Conservation (phyloP, 805 yeast species). For the Candida endomychidarum region DNA sequence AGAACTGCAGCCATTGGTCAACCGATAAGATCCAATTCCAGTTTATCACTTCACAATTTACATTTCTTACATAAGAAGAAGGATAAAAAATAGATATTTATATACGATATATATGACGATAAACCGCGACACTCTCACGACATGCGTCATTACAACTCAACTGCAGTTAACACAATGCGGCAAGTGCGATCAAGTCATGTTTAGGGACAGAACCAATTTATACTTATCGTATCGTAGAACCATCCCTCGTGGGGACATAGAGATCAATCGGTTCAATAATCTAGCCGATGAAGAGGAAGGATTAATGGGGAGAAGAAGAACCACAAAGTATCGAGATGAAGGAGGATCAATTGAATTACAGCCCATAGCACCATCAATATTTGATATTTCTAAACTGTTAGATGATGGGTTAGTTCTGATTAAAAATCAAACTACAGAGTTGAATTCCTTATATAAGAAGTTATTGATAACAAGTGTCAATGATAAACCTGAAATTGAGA, state of each 20-base stretch:
- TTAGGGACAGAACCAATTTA: conserved; percentile 91
- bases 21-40: conserved; percentile 15
- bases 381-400: conserved; percentile 70
- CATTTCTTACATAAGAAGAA: conserved; percentile 35
- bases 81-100: conserved; percentile 17
- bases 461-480: conserved; percentile 84
- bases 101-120: too few species aligned
- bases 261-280: conserved; percentile 31
- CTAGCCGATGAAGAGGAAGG: conserved; percentile 60
- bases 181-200: conserved; percentile 47
- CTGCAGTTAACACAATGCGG: neutral
- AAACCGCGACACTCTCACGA: too few species aligned
- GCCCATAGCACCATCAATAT: conserved; percentile 73
- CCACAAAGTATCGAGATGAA: conserved; percentile 23
- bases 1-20: conserved; percentile 23
- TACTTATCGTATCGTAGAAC: conserved; percentile 87
- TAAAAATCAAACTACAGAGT: conserved; percentile 52
- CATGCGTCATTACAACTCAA: neutral
- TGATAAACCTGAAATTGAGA: conserved; percentile 75
- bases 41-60: conserved; percentile 22
- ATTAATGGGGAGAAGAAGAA: conserved; percentile 41
- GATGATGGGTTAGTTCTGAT: conserved; percentile 61
- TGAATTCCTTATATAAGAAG: conserved; percentile 73
- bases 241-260: conserved; percentile 59
- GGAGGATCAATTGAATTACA: conserved; percentile 46